These are phyloP conservation scores for Jimgerdemannia flammicorona DNA, from an alignment of 192 early-diverging fungal species.

Conservation along the genomic window DNA sequence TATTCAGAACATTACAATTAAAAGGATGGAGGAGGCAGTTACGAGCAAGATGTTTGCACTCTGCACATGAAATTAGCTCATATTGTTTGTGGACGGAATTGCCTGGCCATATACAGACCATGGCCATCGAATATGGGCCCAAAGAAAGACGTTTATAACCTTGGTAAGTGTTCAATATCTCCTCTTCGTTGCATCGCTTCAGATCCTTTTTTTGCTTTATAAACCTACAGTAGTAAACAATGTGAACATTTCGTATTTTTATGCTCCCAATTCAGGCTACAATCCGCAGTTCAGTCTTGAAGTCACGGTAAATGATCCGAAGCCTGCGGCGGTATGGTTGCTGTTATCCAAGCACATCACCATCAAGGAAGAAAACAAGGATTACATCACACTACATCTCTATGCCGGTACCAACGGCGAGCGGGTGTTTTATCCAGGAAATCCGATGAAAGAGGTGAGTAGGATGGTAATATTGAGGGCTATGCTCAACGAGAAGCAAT, in stretches of 20 bases:
- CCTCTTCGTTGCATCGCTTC: neutral
- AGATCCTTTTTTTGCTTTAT: constrained; percentile 11
- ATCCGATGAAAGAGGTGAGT: constrained; percentile 41
- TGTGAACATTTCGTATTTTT: no score
- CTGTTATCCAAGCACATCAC: constrained; percentile 83
- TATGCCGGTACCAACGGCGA: constrained; percentile 66
- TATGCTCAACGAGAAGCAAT: no score
- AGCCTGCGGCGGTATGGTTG: constrained; percentile 64
- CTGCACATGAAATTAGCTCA: no score
- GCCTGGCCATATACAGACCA: constrained; percentile 9
- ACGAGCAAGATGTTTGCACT: no score
- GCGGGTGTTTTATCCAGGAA: constrained; percentile 63
- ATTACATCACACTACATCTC: constrained; percentile 86
- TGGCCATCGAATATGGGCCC: constrained; percentile 24
- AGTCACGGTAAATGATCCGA: constrained; percentile 46
- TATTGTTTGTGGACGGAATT: no score
- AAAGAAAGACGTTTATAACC: constrained; percentile 25
- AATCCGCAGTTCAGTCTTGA: constrained; percentile 82
- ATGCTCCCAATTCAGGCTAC: constrained; percentile 47
- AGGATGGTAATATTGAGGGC: constrained; percentile 24
- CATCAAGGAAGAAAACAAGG: constrained; percentile 76
- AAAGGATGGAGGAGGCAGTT: no score
- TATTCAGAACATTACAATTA: neutral
- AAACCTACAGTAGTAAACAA: no score
- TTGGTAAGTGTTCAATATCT: constrained; percentile 14